Base-by-base conservation (phyloP, 192 early-diverging fungal genomes). In the Coemansia sp. region DNA sequence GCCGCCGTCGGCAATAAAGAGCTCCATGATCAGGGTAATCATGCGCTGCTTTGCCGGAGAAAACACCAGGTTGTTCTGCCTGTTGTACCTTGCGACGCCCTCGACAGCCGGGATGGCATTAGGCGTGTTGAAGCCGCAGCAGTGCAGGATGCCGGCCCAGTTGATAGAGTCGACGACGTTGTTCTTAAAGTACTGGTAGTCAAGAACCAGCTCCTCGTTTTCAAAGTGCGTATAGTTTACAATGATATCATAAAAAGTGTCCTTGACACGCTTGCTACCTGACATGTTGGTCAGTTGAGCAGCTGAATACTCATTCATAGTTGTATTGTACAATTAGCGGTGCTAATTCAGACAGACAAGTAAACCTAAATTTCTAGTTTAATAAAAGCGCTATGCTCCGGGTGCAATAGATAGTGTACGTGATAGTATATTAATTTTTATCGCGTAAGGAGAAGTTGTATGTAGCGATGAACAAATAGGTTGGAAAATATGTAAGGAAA, bases 181-280 rank as follows among this genome's bases (percentile, higher is more conserved):
- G 25, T 13, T 54, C n/a, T 54, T 54, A 30, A 54, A 54, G 27
- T 54, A 54, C 19, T 54, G 52, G 28, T 54, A 54, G 13, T 54
- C 28, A 1, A 54, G 28, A 28, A 13, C 25, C 28, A 54, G 52
- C 14, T 54, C 52, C 13, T 54, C 27, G 11, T 29, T 14, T 3
- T 54, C 28, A n/a, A 54, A 54, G 4, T 16, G 27, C 11, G 52
- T 54, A 9, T 54, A 54, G 25, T 54, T 29, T n/a, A 29, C 11
- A 29, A 54, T 29, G 14, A 54, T 54, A n/a, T 54, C 28, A 29
- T 54, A 54, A 16, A 54, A 54, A 3, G 0, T 54, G 28, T 54
- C 28, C 3, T 16, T 16, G 28, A 16, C n/a, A 30, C 27, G 27
- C 27, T 54, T 29, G 2, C 9, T 29, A 16, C 3, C 28, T 14